Base-by-base conservation (phyloP, 306 rosid species). In the Rubus idaeus region DNA sequence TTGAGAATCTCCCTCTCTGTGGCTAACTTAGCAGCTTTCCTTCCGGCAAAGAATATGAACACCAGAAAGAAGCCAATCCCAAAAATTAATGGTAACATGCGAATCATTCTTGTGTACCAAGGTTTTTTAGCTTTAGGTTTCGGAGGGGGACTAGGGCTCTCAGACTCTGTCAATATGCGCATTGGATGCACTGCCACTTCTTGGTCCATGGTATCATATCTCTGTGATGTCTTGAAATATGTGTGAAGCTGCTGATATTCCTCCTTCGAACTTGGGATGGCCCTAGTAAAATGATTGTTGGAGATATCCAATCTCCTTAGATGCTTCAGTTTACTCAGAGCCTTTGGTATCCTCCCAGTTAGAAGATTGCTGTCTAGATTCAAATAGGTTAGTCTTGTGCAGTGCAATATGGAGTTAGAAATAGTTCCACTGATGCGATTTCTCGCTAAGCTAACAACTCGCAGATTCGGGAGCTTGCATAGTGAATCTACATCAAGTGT, bases 261-360 rank as follows among this genome's bases (percentile, higher is more conserved):
- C 41, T 78, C 50, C 4, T 53, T 58, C 18, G 17, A 80, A 47
- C 23, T 75, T 8, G 77, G 88, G 40, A 75, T 41, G 18, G 18
- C 26, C 39, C 70, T 77, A 37, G 81, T 72, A 51, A 90, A 85
- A 26, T 74, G 81, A 73, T 89, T 93, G 68, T 79, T 76, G 18
- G 93, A 86, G 71, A 88, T 68, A 83, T 91, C 90, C 26, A 89
- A 63, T 35, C 69, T 80, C 86, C 80, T 84, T n/a, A 85, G 82
- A 84, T 78, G 23, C 77, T 82, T 84, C 70, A 93, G 61, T 58
- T 68, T 87, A 51, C 71, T 69, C 46, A 93, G 79, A 81, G 80
- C 83, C 68, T 65, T 56, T 26, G 96, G 90, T 55, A 93, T 42
- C 70, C 21, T 83, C 62, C 96, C 96, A 78, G 84, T 88, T 72